Conservation (phyloP, 768 basidiomycete species). For the Xanthoconium stramineum region DNA sequence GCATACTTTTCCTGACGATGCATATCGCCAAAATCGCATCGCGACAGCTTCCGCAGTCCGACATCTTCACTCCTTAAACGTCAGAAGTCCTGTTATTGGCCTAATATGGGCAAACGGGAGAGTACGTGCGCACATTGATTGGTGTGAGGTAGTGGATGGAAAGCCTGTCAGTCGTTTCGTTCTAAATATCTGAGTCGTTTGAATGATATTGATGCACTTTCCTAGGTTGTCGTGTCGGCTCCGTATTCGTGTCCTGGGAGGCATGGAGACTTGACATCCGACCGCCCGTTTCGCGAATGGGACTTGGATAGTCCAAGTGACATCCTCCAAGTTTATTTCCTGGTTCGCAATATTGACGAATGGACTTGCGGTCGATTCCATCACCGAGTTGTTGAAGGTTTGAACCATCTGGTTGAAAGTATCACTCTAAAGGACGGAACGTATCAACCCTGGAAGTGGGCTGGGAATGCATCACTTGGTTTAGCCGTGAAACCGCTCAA, state of each 20-base stretch:
- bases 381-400: constrained; percentile 37
- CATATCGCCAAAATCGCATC: constrained; percentile 58
- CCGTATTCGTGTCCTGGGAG: constrained; percentile 35
- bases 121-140: constrained; percentile 55
- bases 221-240: constrained; percentile 48
- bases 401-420: constrained; percentile 35
- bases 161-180: constrained; percentile 32
- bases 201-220: not conserved
- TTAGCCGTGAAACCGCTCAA: constrained; percentile 26
- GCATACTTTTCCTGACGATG: constrained; percentile 46
- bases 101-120: constrained; percentile 51
- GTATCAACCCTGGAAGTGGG: constrained; percentile 50
- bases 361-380: constrained; percentile 49
- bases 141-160: constrained; percentile 39
- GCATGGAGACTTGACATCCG: constrained; percentile 10
- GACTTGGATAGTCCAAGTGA: constrained; percentile 41
- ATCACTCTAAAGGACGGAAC: constrained; percentile 31
- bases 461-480: constrained; percentile 30
- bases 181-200: not conserved
- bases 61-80: constrained; percentile 46
- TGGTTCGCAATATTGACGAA: constrained; percentile 50
- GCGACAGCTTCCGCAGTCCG: constrained; percentile 48
- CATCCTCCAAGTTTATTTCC: constrained; percentile 48
- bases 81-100: constrained; percentile 49
- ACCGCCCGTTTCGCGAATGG: constrained; percentile 47